Percentiles rank a stretch among this genome's conserved stretches.
phyloP scores from a whole-genome alignment of 2,329 filamentous ascomycete species.

The Pseudopithomyces maydicus region DNA sequence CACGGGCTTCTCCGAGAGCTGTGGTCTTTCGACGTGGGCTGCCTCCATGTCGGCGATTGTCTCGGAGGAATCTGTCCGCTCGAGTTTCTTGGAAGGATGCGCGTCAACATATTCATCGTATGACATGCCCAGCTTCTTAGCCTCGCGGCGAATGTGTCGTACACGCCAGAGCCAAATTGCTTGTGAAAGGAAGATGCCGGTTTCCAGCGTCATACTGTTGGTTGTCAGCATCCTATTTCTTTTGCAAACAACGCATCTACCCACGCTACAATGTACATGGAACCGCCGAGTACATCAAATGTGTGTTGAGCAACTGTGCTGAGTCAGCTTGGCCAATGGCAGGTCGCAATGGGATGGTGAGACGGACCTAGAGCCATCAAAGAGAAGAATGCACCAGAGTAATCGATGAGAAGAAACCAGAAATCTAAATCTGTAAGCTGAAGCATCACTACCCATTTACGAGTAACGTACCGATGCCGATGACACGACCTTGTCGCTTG shows the following conservation, averaged over 20 bases:
- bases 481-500: slow-evolving; percentile 64
- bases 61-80: slow-evolving; percentile 26
- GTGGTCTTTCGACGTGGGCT: slow-evolving; percentile 12
- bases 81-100: slow-evolving; percentile 28
- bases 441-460: not conserved
- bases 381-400: slow-evolving; percentile 66
- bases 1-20: slow-evolving; percentile 11
- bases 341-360: not conserved
- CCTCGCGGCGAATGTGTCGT: slow-evolving; percentile 57
- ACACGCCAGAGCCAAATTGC: slow-evolving; percentile 64
- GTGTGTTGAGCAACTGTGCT: slow-evolving; percentile 60
- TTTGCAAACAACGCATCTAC: slow-evolving; percentile 17
- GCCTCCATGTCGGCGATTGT: slow-evolving; percentile 35
- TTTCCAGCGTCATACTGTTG: slow-evolving; percentile 60
- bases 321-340: slow-evolving; percentile 28
- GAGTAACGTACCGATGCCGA: slow-evolving; percentile 61
- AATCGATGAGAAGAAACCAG: slow-evolving; percentile 66
- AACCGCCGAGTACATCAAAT: slow-evolving; percentile 66
- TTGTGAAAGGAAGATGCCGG: slow-evolving; percentile 65
- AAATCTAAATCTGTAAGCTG: slow-evolving; percentile 46
- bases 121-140: slow-evolving; percentile 57
- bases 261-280: slow-evolving; percentile 66
- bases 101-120: slow-evolving; percentile 58
- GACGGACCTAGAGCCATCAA: slow-evolving; percentile 62
- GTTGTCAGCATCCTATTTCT: slow-evolving; percentile 4